Evolutionary conservation across 2,329 filamentous ascomycete genomes (phyloP), one percentile per base, ranked within the genome.

Genomic region (Septoria linicola): DNA sequence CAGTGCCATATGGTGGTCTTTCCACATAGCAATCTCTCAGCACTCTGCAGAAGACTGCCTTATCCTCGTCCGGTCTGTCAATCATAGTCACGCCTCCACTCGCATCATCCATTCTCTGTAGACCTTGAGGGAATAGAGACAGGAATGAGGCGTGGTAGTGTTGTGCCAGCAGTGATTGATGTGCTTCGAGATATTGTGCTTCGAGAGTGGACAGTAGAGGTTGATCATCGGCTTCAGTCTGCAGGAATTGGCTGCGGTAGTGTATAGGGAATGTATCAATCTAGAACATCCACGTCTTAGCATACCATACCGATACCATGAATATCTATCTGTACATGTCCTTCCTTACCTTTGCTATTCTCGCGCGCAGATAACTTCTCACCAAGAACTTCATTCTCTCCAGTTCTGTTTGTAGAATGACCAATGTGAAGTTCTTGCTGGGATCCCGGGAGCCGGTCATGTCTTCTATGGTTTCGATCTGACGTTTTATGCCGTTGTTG

Each of bases 381-480:
- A 97, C 81, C 17, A 99, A 78, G 66, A 90, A 99, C 73, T 96
- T 96, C 72, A 88, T 95, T 39, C 93, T 80, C 69, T 96, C 91
- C 48, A 99, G 81, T 73, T 99, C 93, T 5, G 95, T 97, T 75
- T 99, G 93, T 48, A 96, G 84, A 56, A 99, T 87, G 41, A 96
- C 96, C 65, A 97, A 84, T 55, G 84, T 83, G 69, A 99, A 96
- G 69, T 96, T 97, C 58, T 88, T 85, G 70, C 88, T 90, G 40
- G 91, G 87, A 65, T 95, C 90, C 82, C 91, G 87, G 66, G 88
- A 84, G 56, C 87, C 87, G 10, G 87, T 92, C 78, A 91, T 69
- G 55, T 75, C 69, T 63, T 79, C 77, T 20, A 79, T 73, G 10
- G 53, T 56, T 16, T 61, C 59, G 39, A 67, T 65, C 57, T 67